Evolutionary conservation across 768 basidiomycete genomes (phyloP), one percentile per base, ranked within the genome.

Genomic region (Mycena pura): DNA sequence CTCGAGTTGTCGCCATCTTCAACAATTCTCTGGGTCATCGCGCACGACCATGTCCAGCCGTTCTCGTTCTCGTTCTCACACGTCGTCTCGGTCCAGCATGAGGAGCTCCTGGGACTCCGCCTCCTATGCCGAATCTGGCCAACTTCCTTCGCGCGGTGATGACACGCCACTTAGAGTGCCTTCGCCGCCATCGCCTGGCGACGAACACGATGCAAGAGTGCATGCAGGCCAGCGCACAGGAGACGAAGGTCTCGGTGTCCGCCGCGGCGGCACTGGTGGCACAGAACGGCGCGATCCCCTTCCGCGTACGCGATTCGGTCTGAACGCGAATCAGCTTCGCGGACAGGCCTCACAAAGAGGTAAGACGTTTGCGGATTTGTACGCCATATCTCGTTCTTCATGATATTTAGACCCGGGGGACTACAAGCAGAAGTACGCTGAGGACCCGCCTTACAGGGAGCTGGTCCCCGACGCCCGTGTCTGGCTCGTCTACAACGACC

Each of bases 401-500:
- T 36, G 31, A 34, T 49, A 24, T 24, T 27, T 38, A 38, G 34
- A 21, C 22, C 22, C 34, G 32, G 39, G 21, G 14, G 55, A 67
- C 55, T 64, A 67, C 32, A 56, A 57, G 13, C 32, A 28, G 29
- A 64, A 56, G 47, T 64, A 64, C 27, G 17, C 25, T 13, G 57
- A 59, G 7, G 67, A 68, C 39, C 46, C 41, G 21, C 54, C 22
- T 5, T 52, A 58, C 21, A 27, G 62, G 13, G 68, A 65, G 39
- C 48, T 45, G 28, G 57, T 28, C 19, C 50, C 63, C 17, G 62
- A 65, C 39, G 66, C 60, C 4, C 66, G 63, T 13, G 57, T 67
- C 11, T 65, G 66, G 65, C 60, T 46, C 28, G 47, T 62, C 5
- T 67, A 64, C 40, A 50, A 62, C 17, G 66, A 61, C 4, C 63